Conservation (phyloP, 805 yeast genomes). For the Peterozyma toletana region DNA sequence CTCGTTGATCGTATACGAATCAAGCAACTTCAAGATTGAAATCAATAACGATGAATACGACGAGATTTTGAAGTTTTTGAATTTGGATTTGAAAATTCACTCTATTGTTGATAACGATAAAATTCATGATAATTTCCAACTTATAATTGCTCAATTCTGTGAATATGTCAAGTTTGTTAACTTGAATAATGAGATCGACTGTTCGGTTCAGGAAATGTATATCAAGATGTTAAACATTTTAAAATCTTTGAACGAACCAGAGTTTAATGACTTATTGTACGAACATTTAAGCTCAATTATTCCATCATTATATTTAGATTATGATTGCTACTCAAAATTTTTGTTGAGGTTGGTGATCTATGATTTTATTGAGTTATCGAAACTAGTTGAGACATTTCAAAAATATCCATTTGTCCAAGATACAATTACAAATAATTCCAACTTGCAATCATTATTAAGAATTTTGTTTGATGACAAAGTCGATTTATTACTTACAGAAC, state of each 20-base stretch:
- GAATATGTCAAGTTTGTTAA: neutral
- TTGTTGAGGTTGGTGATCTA: constrained; percentile 28
- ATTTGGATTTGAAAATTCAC: neutral
- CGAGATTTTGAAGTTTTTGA: neutral
- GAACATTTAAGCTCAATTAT: constrained; percentile 18
- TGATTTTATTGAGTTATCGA: constrained; percentile 25
- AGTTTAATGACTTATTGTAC: constrained; percentile 16
- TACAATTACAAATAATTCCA: constrained; percentile 8
- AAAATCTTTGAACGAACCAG: constrained; percentile 7
- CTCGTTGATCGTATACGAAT: constrained; percentile 30
- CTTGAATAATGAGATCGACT: neutral
- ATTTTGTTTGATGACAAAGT: constrained; percentile 5
- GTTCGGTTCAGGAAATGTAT: neutral
- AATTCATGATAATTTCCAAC: neutral
- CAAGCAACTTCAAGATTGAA: neutral
- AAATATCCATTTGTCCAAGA: constrained; percentile 6
- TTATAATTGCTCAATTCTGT: neutral
- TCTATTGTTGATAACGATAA: neutral
- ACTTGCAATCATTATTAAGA: constrained; percentile 8
- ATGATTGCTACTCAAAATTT: constrained; percentile 26
- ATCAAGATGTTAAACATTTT: neutral
- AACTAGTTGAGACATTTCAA: constrained; percentile 23
- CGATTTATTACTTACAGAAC: neutral
- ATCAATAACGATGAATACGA: neutral
- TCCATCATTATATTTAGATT: constrained; percentile 26